Evolutionary conservation across 441 rosid genomes (phyloP).

Genomic region (Erodium trifolium): DNA sequence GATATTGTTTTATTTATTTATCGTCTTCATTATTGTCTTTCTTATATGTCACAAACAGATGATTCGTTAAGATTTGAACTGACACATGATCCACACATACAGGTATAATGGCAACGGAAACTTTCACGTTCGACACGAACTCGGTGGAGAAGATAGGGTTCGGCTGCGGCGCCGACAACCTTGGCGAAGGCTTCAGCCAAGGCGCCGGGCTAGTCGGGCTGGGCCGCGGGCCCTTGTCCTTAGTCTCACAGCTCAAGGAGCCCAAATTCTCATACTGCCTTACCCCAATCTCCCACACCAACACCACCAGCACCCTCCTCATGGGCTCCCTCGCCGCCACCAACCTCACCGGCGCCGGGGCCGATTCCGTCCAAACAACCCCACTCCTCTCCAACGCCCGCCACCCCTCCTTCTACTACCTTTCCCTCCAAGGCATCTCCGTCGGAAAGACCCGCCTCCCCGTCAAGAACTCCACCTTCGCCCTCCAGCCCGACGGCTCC

Average conservation of each 20-base stretch:
- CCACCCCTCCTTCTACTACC: slow-evolving; percentile 62
- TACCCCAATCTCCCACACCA: slow-evolving; percentile 35
- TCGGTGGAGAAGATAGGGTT: slow-evolving; percentile 48
- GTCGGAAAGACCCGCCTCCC: slow-evolving; percentile 43
- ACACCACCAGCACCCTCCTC: slow-evolving; percentile 35
- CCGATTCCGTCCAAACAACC: slow-evolving; percentile 26
- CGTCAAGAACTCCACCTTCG: slow-evolving; percentile 39
- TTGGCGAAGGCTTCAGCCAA: slow-evolving; percentile 76
- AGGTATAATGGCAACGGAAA: slow-evolving; percentile 42
- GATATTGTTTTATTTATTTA: no score
- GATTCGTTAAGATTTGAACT: no score
- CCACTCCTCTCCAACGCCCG: slow-evolving; percentile 37
- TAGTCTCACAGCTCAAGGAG: slow-evolving; percentile 52
- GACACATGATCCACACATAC: not conserved
- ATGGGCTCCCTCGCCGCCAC: slow-evolving; percentile 38
- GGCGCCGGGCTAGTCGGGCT: slow-evolving; percentile 87
- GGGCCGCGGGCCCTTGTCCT: slow-evolving; percentile 60
- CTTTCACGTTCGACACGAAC: slow-evolving; percentile 55
- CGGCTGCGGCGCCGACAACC: slow-evolving; percentile 76
- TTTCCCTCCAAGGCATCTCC: slow-evolving; percentile 50
- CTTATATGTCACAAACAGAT: no score
- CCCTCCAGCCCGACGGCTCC: slow-evolving; percentile 46
- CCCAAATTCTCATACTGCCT: slow-evolving; percentile 57
- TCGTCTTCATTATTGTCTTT: no score
- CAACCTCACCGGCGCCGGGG: slow-evolving; percentile 13